Conservation (phyloP, 176 grass and related monocot species). For the Eremochloa ophiuroides region DNA sequence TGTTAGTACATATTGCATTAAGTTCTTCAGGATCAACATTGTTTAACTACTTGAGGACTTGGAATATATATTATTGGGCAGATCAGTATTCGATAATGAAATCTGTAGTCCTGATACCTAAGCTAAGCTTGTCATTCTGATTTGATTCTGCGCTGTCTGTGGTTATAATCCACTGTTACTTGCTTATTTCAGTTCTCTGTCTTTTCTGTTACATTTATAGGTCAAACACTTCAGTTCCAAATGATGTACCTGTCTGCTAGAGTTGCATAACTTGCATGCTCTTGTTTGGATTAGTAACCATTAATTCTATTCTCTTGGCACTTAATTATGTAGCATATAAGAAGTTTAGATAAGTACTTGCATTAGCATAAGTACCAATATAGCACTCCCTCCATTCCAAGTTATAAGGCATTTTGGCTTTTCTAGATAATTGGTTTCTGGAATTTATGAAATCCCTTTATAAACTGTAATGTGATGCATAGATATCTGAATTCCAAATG, state of each 20-base stretch:
- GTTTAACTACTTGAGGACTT: neutral
- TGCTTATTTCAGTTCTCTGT: neutral
- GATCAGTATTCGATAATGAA: neutral
- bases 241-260: neutral
- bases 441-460: neutral
- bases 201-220: neutral
- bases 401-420: neutral
- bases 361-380: constrained; percentile 1
- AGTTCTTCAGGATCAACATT: neutral
- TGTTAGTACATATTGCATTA: constrained; percentile 6
- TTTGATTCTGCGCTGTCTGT: constrained; percentile 17
- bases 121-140: neutral
- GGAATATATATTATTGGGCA: neutral
- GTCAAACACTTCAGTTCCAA: neutral
- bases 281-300: neutral
- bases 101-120: constrained; percentile 14
- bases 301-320: constrained; percentile 15
- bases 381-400: neutral
- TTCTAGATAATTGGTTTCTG: neutral
- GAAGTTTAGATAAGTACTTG: constrained; percentile 17
- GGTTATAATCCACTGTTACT: neutral
- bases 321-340: neutral
- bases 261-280: neutral
- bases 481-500: constrained; percentile 11
- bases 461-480: constrained; percentile 22